phyloP scores from a whole-genome alignment of 1,284 basidiomycete species.

The Austroboletus novae-zelandiae region DNA sequence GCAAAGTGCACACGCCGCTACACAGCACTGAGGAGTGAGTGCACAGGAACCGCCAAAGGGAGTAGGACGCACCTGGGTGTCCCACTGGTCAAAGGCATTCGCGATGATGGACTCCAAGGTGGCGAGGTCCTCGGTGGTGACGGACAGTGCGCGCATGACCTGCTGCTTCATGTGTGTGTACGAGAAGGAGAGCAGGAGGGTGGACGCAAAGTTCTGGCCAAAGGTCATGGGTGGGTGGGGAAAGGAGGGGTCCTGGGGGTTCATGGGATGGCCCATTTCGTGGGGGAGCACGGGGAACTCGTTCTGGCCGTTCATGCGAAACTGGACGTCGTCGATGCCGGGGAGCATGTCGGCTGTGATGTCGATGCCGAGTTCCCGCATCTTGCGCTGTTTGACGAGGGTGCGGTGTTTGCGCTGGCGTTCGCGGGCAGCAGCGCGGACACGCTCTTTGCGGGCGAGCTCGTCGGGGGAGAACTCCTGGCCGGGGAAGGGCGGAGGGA shows the following conservation, averaged over 20 bases:
- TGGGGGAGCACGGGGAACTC: slow-evolving; percentile 58
- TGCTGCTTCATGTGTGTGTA: slow-evolving; percentile 66
- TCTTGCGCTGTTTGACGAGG: slow-evolving; percentile 71
- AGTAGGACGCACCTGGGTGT: slow-evolving; percentile 55
- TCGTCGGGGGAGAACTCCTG: slow-evolving; percentile 62
- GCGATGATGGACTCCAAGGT: slow-evolving; percentile 75
- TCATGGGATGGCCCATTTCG: slow-evolving; percentile 42
- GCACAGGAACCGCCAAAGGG: background rate
- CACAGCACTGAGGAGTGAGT: slow-evolving; percentile 4
- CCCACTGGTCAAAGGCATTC: slow-evolving; percentile 80
- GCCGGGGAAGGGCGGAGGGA: slow-evolving; percentile 28
- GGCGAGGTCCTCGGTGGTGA: slow-evolving; percentile 75
- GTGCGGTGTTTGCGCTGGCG: slow-evolving; percentile 76
- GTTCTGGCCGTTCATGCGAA: slow-evolving; percentile 54
- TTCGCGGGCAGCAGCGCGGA: slow-evolving; percentile 70
- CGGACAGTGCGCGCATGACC: slow-evolving; percentile 65
- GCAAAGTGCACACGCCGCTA: slow-evolving; percentile 65
- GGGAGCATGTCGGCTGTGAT: slow-evolving; percentile 67
- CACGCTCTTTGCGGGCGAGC: slow-evolving; percentile 57
- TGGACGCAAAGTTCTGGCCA: slow-evolving; percentile 72
- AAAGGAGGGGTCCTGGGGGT: slow-evolving; percentile 44
- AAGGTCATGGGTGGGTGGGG: slow-evolving; percentile 41
- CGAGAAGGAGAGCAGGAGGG: slow-evolving; percentile 66
- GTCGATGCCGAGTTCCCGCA: slow-evolving; percentile 72
- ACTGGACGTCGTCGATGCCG: slow-evolving; percentile 60